Base-by-base conservation (phyloP, 345 rosid genomes). In the Arabis alpina region DNA sequence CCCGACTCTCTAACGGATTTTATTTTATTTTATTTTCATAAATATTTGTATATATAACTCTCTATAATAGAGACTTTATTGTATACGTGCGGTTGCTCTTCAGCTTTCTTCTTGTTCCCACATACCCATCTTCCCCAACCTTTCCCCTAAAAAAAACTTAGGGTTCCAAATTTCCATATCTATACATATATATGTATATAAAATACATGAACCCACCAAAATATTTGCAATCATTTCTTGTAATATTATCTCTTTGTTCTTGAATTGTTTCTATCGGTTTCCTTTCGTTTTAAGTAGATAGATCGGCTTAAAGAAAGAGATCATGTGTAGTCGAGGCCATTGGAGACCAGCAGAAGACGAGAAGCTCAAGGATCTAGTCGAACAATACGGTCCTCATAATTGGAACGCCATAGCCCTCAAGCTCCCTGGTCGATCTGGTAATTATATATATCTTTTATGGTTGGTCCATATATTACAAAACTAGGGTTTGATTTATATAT, bases 371-470 rank as follows among this genome's bases (percentile, higher is more conserved):
- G 89, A 82, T 78, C 72, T 86, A 71, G 93, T 88, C 10, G 80
- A 84, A 45, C 78, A 82, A 9, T 84, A 84, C 27, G 93, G 93
- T 6, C 93, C 93, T 44, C 93, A 88, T 74, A 88, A 88, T 63
- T 88, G 93, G 93, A 88, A 88, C 86, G 87, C 93, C 79, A 86
- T 88, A 70, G 93, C 93, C 12, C 83, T 77, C 50, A 82, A 84
- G 80, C 93, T 88, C 55, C 87, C 79, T 53, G 90, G 88, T 25
- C 79, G 93, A 86, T 88, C 93, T 76, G 91, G 88, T 82, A 49
- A 44, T 19, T 50, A 62, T 12, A 49, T 50, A 62, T 12, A 49
- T 62, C 40, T 42, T 19, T 19, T 63, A 72, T 34, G n/a, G 19
- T 58, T 50, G 67, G 54, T 51, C 61, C 25, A 41, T 41, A 23